Evolutionary conservation across 306 rosid genomes (phyloP).

Genomic region (Cucurbita moschata): DNA sequence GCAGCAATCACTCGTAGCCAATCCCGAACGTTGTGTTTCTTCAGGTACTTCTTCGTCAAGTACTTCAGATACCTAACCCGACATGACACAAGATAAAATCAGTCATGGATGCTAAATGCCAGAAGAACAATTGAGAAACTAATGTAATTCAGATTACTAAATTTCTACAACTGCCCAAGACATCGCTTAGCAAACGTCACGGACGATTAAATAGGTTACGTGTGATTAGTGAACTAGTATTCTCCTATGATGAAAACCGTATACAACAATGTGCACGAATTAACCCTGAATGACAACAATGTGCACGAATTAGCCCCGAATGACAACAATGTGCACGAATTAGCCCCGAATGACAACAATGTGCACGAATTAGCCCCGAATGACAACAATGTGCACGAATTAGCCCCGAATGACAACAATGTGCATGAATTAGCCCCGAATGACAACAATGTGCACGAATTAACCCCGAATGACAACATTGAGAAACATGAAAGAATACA

Average conservation of each 20-base stretch:
- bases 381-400: too few species aligned
- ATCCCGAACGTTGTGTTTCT: constrained; percentile 50
- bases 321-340: too few species aligned
- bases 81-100: neutral
- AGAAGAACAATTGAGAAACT: neutral
- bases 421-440: too few species aligned
- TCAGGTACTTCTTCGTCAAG: constrained; percentile 40
- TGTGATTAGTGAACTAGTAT: neutral
- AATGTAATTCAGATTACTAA: neutral
- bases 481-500: too few species aligned
- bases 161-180: neutral
- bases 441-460: too few species aligned
- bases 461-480: too few species aligned
- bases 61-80: constrained; percentile 38
- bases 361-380: too few species aligned
- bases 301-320: too few species aligned
- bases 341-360: too few species aligned
- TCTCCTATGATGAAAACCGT: neutral
- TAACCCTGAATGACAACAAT: too few species aligned
- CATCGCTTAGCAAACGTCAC: neutral
- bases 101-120: neutral
- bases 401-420: too few species aligned
- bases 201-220: neutral
- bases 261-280: too few species aligned
- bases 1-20: constrained; percentile 52